Conservation (phyloP, 805 yeast genomes). For the Trichomonascus vanleenenianus region DNA sequence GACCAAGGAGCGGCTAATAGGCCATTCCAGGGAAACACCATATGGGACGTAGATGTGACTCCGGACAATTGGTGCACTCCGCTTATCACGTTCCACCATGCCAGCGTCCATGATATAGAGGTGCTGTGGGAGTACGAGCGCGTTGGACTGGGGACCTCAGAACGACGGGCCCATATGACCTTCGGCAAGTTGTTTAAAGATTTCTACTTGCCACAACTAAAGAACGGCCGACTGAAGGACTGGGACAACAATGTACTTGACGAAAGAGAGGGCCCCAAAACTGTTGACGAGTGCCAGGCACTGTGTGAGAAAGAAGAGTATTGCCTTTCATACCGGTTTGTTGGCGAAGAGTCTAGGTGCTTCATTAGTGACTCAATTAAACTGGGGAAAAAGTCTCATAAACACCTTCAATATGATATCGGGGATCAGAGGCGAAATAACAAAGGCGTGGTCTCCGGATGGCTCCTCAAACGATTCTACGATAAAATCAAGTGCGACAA, state of each 20-base stretch:
- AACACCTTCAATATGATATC: constrained; percentile 9
- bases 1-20: neutral
- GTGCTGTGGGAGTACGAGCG: constrained; percentile 30
- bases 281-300: constrained; percentile 6
- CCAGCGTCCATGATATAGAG: constrained; percentile 24
- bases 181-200: constrained; percentile 28
- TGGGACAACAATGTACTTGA: constrained; percentile 16
- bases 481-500: no score
- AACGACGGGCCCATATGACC: constrained; percentile 11
- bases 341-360: neutral
- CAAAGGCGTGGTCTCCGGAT: constrained; percentile 18
- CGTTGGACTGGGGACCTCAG: constrained; percentile 10
- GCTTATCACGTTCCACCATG: constrained; percentile 28
- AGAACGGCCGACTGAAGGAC: constrained; percentile 7
- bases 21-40: constrained; percentile 28
- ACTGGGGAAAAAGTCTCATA: constrained; percentile 17
- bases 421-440: neutral
- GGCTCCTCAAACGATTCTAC: constrained; percentile 26
- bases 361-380: constrained; percentile 13
- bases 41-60: constrained; percentile 12
- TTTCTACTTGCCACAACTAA: constrained; percentile 20
- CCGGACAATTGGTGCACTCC: constrained; percentile 25
- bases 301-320: constrained; percentile 1
- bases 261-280: constrained; percentile 3
- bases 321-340: constrained; percentile 3